Conservation (phyloP, 2,329 filamentous ascomycete species). For the Ophiocordyceps camponoti-leonardi region DNA sequence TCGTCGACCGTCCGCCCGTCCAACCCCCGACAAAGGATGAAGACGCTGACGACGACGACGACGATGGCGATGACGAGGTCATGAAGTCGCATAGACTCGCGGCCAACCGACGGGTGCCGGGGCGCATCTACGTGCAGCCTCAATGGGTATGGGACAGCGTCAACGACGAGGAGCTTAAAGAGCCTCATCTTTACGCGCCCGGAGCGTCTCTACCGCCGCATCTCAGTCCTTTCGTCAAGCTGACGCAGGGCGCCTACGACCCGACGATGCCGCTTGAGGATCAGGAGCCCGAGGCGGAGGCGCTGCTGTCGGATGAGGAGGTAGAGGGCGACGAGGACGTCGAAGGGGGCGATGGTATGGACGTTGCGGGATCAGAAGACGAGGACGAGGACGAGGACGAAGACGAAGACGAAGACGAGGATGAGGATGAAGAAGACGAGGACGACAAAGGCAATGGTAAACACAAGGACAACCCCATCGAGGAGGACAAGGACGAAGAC, state of each 20-base stretch:
- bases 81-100: constrained; percentile 42
- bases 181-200: constrained; percentile 75
- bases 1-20: constrained; percentile 76
- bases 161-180: constrained; percentile 79
- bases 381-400: constrained; percentile 31
- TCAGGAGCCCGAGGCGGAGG: constrained; percentile 77
- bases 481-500: constrained; percentile 17
- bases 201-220: constrained; percentile 84
- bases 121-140: constrained; percentile 82
- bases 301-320: constrained; percentile 50
- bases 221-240: constrained; percentile 88
- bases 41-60: constrained; percentile 38
- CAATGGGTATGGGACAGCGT: constrained; percentile 98
- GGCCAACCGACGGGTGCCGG: constrained; percentile 63
- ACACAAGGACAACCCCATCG: constrained; percentile 22
- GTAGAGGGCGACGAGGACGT: constrained; percentile 50
- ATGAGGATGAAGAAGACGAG: constrained; percentile 33
- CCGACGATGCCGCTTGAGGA: constrained; percentile 72
- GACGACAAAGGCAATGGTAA: constrained; percentile 20
- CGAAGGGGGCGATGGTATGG: constrained; percentile 47
- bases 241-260: constrained; percentile 75
- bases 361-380: constrained; percentile 33
- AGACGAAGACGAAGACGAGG: constrained; percentile 29
- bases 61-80: constrained; percentile 35
- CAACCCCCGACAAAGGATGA: constrained; percentile 36